These are phyloP conservation scores for Wickerhamomyces sp. DNA, from an alignment of 1,139 yeast genomes.

Conservation along the genomic window DNA sequence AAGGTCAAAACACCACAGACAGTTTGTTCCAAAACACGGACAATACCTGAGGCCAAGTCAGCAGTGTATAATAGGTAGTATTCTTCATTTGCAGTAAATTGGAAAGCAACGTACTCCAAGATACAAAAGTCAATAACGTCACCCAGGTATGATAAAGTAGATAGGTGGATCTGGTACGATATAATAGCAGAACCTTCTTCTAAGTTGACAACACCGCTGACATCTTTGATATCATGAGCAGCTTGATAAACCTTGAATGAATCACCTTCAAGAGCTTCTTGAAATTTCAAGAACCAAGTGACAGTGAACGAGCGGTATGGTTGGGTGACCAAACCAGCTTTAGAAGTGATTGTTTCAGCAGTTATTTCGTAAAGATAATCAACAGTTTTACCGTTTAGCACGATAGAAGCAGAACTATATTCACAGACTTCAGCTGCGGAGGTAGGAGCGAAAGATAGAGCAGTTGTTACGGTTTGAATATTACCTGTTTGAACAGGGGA, in stretches of 20 bases:
- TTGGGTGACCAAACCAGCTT: background rate
- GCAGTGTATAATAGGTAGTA: background rate
- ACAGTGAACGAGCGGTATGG: background rate
- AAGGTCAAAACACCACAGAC: slow-evolving; percentile 3
- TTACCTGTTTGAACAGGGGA: background rate
- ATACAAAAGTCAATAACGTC: slow-evolving; percentile 1
- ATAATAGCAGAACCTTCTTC: slow-evolving; percentile 4
- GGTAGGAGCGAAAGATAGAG: background rate
- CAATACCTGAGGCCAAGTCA: slow-evolving; percentile 3
- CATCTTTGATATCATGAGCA: slow-evolving; percentile 1
- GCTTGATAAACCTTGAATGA: background rate
- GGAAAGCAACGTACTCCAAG: slow-evolving; percentile 4
- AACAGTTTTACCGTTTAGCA: background rate
- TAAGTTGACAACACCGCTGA: slow-evolving; percentile 4
- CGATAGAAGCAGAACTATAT: background rate
- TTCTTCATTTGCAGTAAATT: background rate
- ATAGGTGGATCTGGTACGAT: slow-evolving; percentile 1
- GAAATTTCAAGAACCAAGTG: slow-evolving; percentile 4
- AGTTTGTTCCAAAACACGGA: background rate
- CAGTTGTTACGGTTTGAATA: slow-evolving; percentile 2
- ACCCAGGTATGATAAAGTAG: background rate
- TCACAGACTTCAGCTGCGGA: background rate
- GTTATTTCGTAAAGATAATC: background rate
- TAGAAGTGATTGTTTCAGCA: background rate
- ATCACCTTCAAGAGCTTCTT: slow-evolving; percentile 1